These are phyloP conservation scores for Colletotrichum costaricense DNA, from an alignment of 2,329 filamentous ascomycete genomes.

Conservation along the genomic window DNA sequence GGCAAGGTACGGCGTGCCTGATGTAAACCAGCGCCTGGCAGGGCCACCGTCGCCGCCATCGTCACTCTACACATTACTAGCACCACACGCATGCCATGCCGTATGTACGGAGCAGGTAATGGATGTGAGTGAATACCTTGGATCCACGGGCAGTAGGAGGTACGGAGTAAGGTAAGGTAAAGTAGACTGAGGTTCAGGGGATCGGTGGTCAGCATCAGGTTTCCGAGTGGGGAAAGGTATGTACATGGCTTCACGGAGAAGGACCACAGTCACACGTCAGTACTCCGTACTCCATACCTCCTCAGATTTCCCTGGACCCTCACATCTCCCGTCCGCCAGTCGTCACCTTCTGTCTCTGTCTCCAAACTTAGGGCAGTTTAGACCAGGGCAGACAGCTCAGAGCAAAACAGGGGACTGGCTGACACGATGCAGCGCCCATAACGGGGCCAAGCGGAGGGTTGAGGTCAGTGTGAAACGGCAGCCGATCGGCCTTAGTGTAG, in stretches of 20 bases:
- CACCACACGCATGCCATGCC: neutral
- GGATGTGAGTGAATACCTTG: neutral
- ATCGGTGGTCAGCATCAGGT: constrained; percentile 15
- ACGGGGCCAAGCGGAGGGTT: constrained; percentile 33
- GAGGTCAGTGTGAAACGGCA: constrained; percentile 35
- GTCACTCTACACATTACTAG: neutral
- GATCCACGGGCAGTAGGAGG: no score
- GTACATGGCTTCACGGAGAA: constrained; percentile 19
- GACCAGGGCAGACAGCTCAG: constrained; percentile 1
- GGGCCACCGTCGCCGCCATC: constrained; percentile 6
- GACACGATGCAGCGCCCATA: constrained; percentile 26
- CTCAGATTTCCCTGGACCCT: neutral
- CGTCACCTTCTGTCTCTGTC: neutral
- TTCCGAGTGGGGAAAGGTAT: constrained; percentile 18
- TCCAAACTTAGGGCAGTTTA: neutral
- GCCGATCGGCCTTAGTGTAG: constrained; percentile 25
- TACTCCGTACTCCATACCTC: neutral
- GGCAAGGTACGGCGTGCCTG: neutral
- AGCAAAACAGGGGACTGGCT: constrained; percentile 27
- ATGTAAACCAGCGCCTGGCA: neutral
- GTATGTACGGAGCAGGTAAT: no score
- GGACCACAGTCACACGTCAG: constrained; percentile 1
- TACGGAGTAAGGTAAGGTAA: neutral
- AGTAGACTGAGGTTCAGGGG: neutral
- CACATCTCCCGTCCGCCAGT: neutral